These are phyloP conservation scores for Naumovozyma castellii DNA, from an alignment of 805 yeast genomes.

Conservation along the genomic window DNA sequence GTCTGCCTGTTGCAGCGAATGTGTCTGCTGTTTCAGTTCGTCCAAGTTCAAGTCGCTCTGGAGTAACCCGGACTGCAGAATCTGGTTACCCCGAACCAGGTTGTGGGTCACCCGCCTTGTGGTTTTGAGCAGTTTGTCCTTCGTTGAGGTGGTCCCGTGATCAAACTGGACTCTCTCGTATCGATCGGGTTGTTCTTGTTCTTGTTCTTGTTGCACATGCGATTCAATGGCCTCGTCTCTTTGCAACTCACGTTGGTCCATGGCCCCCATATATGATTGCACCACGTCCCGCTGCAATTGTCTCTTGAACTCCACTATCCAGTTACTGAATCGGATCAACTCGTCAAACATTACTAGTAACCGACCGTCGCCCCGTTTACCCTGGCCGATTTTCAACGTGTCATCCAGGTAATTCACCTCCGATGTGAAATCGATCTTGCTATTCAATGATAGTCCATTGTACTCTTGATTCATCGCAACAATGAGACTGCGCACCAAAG, in stretches of 20 bases:
- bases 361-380: background rate
- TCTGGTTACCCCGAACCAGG: slow-evolving; percentile 25
- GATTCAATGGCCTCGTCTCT: background rate
- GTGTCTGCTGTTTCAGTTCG: slow-evolving; percentile 27
- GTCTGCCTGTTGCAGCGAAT: slow-evolving; percentile 20
- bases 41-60: slow-evolving; percentile 30
- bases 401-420: no score
- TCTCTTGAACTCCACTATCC: slow-evolving; percentile 16
- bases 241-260: background rate
- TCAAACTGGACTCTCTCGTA: no score
- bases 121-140: slow-evolving; percentile 20
- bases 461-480: no score
- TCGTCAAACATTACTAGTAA: slow-evolving; percentile 2
- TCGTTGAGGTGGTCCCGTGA: no score
- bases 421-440: no score
- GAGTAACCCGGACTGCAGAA: slow-evolving; percentile 26
- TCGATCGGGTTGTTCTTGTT: background rate
- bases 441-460: no score
- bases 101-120: slow-evolving; percentile 26
- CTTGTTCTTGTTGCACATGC: background rate
- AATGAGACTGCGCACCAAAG: no score
- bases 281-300: slow-evolving; percentile 3
- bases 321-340: slow-evolving; percentile 11
- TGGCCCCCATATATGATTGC: background rate
- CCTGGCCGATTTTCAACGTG: no score